phyloP scores from a whole-genome alignment of 2,329 filamentous ascomycete species.

The Phoma herbarum region DNA sequence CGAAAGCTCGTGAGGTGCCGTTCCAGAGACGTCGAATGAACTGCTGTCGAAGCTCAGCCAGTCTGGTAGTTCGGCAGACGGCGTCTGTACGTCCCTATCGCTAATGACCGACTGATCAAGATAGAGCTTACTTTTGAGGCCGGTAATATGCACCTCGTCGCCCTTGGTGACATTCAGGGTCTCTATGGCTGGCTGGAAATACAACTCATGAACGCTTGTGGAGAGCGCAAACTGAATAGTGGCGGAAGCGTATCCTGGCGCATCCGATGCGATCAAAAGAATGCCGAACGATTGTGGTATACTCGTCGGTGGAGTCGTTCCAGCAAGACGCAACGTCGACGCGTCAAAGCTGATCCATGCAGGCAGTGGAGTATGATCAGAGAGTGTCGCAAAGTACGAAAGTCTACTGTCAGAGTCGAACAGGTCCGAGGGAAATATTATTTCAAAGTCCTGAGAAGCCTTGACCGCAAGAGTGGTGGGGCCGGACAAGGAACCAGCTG shows the following conservation, averaged over 20 bases:
- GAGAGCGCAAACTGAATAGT: slow-evolving; percentile 74
- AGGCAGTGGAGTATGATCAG: slow-evolving; percentile 81
- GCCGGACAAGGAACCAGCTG: slow-evolving; percentile 65
- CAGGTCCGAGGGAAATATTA: slow-evolving; percentile 60
- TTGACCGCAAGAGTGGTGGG: slow-evolving; percentile 63
- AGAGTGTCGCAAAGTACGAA: slow-evolving; percentile 78
- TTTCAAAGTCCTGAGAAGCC: slow-evolving; percentile 48
- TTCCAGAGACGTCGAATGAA: slow-evolving; percentile 71
- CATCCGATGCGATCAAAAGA: slow-evolving; percentile 78
- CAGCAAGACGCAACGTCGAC: slow-evolving; percentile 70
- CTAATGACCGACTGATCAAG: slow-evolving; percentile 55
- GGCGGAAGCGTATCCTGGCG: slow-evolving; percentile 76
- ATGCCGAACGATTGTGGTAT: slow-evolving; percentile 76
- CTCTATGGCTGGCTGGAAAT: slow-evolving; percentile 62
- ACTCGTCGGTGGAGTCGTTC: slow-evolving; percentile 72
- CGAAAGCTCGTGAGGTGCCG: slow-evolving; percentile 65
- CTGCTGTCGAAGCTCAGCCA: slow-evolving; percentile 75
- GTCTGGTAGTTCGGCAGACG: slow-evolving; percentile 65
- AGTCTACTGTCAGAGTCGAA: slow-evolving; percentile 69
- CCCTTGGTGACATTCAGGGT: slow-evolving; percentile 47
- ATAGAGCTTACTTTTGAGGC: slow-evolving; percentile 45
- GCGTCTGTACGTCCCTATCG: slow-evolving; percentile 60
- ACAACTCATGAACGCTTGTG: slow-evolving; percentile 75
- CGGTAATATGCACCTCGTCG: slow-evolving; percentile 39
- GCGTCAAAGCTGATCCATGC: slow-evolving; percentile 84